These are phyloP conservation scores for Cucurbita pepo DNA, from an alignment of 306 rosid species.

Conservation along the genomic window DNA sequence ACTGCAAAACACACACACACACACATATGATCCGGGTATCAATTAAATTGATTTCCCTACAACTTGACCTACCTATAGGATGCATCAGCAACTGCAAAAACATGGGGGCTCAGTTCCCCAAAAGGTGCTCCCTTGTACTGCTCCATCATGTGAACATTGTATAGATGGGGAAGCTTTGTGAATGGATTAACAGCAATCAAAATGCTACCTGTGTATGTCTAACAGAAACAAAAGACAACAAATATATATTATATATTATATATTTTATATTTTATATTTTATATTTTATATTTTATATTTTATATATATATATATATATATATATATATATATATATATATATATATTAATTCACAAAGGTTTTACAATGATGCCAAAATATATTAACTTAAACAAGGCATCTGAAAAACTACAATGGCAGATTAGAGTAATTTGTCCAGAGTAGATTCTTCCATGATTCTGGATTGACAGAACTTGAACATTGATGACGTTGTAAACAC, in stretches of 20 bases:
- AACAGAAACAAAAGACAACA: conserved; percentile 9
- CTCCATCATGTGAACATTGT: conserved; percentile 89
- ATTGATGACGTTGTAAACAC: neutral
- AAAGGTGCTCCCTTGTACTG: conserved; percentile 87
- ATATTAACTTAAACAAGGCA: neutral
- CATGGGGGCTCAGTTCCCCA: conserved; percentile 97
- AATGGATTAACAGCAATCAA: conserved; percentile 94
- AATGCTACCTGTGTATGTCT: conserved; percentile 97
- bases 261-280: too few species aligned
- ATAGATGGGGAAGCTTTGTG: conserved; percentile 93
- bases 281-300: neutral
- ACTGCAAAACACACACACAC: neutral
- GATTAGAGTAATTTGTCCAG: neutral
- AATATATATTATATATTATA: neutral
- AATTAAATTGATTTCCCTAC: neutral
- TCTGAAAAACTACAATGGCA: neutral
- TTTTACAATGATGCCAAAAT: neutral
- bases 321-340: neutral
- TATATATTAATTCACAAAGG: neutral
- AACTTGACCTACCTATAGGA: conserved; percentile 57
- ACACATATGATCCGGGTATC: neutral
- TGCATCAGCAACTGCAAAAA: conserved; percentile 90
- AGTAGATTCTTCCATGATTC: neutral
- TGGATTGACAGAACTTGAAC: neutral
- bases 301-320: neutral